These are phyloP conservation scores for Clarireedia homoeocarpa DNA, from an alignment of 2,329 filamentous ascomycete species.

Conservation along the genomic window DNA sequence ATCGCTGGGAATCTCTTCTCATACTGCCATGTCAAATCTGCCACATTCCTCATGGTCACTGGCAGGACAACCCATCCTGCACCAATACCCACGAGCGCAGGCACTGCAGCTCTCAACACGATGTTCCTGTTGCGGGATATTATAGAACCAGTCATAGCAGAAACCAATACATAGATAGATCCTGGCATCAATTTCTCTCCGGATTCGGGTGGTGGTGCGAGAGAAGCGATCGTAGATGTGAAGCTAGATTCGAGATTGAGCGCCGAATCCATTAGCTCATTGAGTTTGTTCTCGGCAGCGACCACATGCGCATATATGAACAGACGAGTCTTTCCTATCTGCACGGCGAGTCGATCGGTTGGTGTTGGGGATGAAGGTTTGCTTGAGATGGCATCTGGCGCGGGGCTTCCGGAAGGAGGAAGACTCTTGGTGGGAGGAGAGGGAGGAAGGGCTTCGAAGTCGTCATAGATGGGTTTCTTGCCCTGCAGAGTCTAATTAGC, in stretches of 20 bases:
- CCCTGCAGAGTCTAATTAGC: slow-evolving; percentile 20
- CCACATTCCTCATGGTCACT: slow-evolving; percentile 82
- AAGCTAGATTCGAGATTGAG: slow-evolving; percentile 84
- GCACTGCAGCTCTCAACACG: slow-evolving; percentile 67
- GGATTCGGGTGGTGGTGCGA: slow-evolving; percentile 77
- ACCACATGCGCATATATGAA: slow-evolving; percentile 71
- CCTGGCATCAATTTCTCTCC: slow-evolving; percentile 88
- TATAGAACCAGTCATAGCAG: slow-evolving; percentile 92
- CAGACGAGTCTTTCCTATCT: slow-evolving; percentile 74
- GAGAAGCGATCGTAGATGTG: slow-evolving; percentile 78
- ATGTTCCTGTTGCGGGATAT: slow-evolving; percentile 82
- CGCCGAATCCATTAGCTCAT: slow-evolving; percentile 69
- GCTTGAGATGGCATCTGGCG: slow-evolving; percentile 17
- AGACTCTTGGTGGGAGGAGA: slow-evolving; percentile 22
- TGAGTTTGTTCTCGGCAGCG: slow-evolving; percentile 72
- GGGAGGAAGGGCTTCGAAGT: slow-evolving; percentile 40
- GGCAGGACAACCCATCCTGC: slow-evolving; percentile 82
- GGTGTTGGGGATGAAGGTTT: slow-evolving; percentile 55
- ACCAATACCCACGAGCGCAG: slow-evolving; percentile 70
- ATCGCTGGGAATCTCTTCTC: slow-evolving; percentile 82
- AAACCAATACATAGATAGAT: slow-evolving; percentile 83
- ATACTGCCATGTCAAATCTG: slow-evolving; percentile 81
- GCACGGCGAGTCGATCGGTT: slow-evolving; percentile 78
- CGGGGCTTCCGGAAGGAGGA: slow-evolving; percentile 14
- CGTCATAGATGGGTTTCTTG: slow-evolving; percentile 77